Base-by-base conservation (phyloP, 768 basidiomycete genomes). In the Lenzites betulinus region DNA sequence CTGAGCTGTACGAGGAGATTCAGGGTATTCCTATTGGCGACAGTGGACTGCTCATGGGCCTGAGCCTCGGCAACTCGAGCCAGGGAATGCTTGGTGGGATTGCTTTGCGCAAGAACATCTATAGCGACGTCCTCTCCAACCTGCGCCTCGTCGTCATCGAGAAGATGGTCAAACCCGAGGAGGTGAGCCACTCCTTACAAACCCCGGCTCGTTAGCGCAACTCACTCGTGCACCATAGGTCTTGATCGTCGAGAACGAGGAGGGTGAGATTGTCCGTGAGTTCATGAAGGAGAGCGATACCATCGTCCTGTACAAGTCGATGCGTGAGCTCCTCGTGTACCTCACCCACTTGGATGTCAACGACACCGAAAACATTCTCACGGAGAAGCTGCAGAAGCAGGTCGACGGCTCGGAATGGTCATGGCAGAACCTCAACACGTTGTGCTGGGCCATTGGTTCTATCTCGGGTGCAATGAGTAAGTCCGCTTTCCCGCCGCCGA, bases 391-490 rank as follows among this genome's bases (percentile, higher is more conserved):
- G 51, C 83, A 92, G 43, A 97, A 95, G 76, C 97, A 99, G 81
- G 95, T 97, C 12, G 95, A 98, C 69, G 94, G 93, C 16, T 86
- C 90, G 12, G 97, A 99, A 75, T 99, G 97, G 97, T 97, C 95
- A 26, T 99, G 97, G 97, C 92, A 97, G 68, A 98, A 98, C 73
- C 80, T 98, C 56, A 99, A 98, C 76, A 98, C 96, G 3, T 86
- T 99, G 12, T 99, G 97, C 75, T 99, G 97, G 97, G 97, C 97
- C 54, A 99, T 98, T 68, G 97, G 97, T 59, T 98, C 95, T 1
- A 98, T 99, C 62, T 98, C 96, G 22, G 95, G 95, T 43, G 95
- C 96, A 2, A 99, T 98, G 97, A 98, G 95, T 95, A 70, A 73
- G 92, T 83, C 15, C 20, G 9, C 5, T 39, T 42, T 22, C 53